Percentiles rank a stretch among this genome's conserved stretches.
These are phyloP conservation scores for Lichtheimia ornata DNA, from an alignment of 371 early-diverging fungal species.

Conservation along the genomic window DNA sequence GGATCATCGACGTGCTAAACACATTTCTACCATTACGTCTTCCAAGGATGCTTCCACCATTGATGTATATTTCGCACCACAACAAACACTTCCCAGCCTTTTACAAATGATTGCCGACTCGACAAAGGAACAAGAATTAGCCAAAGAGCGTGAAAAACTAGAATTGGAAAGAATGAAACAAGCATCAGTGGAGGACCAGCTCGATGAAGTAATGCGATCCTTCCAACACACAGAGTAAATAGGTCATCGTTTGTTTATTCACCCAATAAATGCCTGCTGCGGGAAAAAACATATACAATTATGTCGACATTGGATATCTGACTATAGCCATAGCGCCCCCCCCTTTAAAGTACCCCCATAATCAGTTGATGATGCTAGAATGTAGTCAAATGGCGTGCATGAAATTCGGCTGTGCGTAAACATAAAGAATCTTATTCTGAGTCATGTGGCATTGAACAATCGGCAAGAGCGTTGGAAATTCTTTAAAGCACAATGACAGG, in stretches of 20 bases:
- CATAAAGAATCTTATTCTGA: no score
- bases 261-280: neutral
- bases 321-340: neutral
- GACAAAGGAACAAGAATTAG: constrained; percentile 7
- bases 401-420: no score
- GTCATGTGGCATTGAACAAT: no score
- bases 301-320: neutral
- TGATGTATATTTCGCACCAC: constrained; percentile 26
- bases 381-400: no score
- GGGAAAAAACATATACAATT: neutral
- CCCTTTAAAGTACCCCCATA: no score
- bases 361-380: no score
- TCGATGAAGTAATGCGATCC: constrained; percentile 31
- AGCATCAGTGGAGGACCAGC: constrained; percentile 20
- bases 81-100: constrained; percentile 24
- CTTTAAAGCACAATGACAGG: no score
- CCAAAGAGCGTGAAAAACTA: neutral
- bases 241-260: neutral
- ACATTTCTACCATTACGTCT: constrained; percentile 16
- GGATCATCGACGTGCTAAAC: constrained; percentile 15
- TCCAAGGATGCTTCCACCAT: constrained; percentile 21
- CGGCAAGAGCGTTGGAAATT: no score
- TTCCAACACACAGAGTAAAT: neutral
- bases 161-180: constrained; percentile 3
- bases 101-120: constrained; percentile 24